Evolutionary conservation across 495 filamentous ascomycete species (phyloP).

Genomic region (Penicillium longicatenatum): DNA sequence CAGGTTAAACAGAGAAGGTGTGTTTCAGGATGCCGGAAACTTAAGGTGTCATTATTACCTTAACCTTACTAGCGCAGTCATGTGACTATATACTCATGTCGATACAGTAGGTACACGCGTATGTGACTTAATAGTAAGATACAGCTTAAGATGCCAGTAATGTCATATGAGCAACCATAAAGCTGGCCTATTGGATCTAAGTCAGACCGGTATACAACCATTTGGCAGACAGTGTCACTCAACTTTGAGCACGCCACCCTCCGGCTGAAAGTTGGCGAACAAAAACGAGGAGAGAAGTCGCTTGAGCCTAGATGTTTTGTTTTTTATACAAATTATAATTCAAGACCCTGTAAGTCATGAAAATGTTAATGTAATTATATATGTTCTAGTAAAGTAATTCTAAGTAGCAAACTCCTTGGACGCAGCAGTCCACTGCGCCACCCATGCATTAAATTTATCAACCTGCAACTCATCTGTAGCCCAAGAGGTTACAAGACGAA

Average conservation of each 20-base stretch:
- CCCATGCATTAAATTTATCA: conserved; percentile 37
- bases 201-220: too few species aligned
- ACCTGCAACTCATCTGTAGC: conserved; percentile 39
- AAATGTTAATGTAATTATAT: conserved; percentile 11
- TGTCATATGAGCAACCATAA: too few species aligned
- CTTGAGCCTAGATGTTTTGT: not conserved
- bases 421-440: conserved; percentile 29
- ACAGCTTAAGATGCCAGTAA: too few species aligned
- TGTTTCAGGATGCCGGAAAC: conserved; percentile 4
- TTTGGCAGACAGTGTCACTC: too few species aligned
- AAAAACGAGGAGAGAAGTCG: too few species aligned
- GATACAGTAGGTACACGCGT: too few species aligned
- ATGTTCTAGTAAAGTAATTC: conserved; percentile 7
- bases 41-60: conserved; percentile 13
- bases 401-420: conserved; percentile 12
- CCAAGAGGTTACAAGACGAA: conserved; percentile 43
- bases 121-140: too few species aligned
- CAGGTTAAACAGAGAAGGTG: conserved; percentile 6
- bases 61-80: conserved; percentile 3
- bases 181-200: too few species aligned
- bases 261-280: not conserved
- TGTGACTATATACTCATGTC: conserved; percentile 11
- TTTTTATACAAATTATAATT: not conserved
- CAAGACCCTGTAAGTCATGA: not conserved
- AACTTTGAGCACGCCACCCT: not conserved